Evolutionary conservation across 169 alveolate genomes (phyloP), one percentile per base, ranked within the genome.

Genomic region (Hepatocystis sp.): DNA sequence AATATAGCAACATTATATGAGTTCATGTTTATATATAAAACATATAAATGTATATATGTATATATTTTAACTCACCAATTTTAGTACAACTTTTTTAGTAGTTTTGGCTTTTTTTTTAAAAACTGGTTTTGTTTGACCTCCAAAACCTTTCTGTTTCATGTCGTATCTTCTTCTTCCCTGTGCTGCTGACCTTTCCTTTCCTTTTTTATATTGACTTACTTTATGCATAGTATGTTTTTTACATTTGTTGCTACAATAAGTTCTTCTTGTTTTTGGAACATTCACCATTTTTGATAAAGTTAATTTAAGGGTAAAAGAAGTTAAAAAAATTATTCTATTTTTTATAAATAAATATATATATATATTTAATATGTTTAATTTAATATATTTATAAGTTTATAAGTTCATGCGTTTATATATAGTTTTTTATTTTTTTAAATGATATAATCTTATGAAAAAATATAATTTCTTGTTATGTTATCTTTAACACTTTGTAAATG

Each of bases 91-190:
- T 94, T 98, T 98, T 97, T 98, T 98, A 61, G 99, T 98, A 53
- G 99, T 97, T 96, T 98, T 98, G 19, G 99, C 99, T 95, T 98
- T 98, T 96, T 98, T 97, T 93, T 98, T 96, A 96, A 98, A 97
- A 86, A 98, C 96, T 51, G 99, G 99, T 93, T 98, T 98, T 85
- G 99, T 97, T 91, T 98, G 99, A 28, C 99, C 99, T 51, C 99
- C 99, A 91, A 96, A 98, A 71, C 99, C 99, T 40, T 96, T 95
- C 94, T 98, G 99, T 94, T 98, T 98, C 95, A 93, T 95, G 95
- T 98, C 99, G 96, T 98, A 98, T 89, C 99, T 97, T 81, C 99
- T 93, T 93, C 97, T 97, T 88, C 99, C 99, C 95, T 97, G 98
- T 42, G 97, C 99, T 85, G 92, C 94, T 51, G 94, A 85, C 67